Base-by-base conservation (phyloP, 176 grass and related monocot species). In the Hsuehochloa calcarea region DNA sequence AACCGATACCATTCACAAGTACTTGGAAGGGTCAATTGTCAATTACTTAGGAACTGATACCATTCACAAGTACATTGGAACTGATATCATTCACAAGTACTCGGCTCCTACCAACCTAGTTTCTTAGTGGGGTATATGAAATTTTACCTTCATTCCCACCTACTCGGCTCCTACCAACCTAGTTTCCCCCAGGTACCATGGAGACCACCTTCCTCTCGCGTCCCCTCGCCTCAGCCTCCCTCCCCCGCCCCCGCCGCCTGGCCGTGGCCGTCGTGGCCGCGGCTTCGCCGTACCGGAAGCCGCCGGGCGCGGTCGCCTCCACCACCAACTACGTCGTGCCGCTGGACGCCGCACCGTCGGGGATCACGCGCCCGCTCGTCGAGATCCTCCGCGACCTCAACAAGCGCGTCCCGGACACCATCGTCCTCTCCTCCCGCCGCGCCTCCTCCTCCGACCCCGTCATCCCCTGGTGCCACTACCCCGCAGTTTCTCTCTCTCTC, bases 311-410 rank as follows among this genome's bases (percentile, higher is more conserved):
- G 10, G 79, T 45, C 22, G 82, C 85, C 0, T 78, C 88, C 2
- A 91, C 88, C 61, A 75, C 80, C 50, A 97, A 92, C 79, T 94
- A 97, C 79, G 84, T 94, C 56, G 94, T 97, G 60, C 90, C 88
- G 65, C 84, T 94, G 58, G 88, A 94, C 70, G 89, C 91, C 25
- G 80, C 90, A 31, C 86, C 89, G 49, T 93, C 91, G 64, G 91
- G 92, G 69, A 90, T 97, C 72, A 94, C 94, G 38, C 85, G 94
- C 34, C 90, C 94, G 51, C 88, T 97, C 51, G 94, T 94, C 25
- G 94, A 97, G 87, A 97, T 97, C 87, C 88, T 97, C 50, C 91
- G 94, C 62, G 94, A 97, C 84, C 90, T 97, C 83, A 97, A 97
- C 92, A 97, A 97, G 89, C 92, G 94, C 68, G 92, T 97, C 12